Conservation (phyloP, 1,284 basidiomycete species). For the Flammula alnicola region DNA sequence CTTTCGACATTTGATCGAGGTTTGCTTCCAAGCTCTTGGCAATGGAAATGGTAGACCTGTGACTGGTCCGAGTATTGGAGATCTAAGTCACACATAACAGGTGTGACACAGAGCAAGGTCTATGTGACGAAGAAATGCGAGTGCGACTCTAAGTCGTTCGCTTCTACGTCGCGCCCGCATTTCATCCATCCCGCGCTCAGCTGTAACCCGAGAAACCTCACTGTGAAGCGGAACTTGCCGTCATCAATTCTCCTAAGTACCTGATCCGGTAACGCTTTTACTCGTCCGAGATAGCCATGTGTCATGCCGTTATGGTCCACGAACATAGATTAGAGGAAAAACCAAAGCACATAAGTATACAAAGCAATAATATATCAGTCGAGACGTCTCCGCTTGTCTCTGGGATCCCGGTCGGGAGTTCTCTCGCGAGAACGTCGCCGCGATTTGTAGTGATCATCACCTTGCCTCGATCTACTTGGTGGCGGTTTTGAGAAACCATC, state of each 20-base stretch:
- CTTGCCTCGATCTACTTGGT: constrained; percentile 26
- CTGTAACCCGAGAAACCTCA: no score
- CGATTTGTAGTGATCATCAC: constrained; percentile 19
- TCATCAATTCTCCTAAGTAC: background rate
- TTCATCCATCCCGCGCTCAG: no score
- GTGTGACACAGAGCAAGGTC: no score
- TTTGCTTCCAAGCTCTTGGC: background rate
- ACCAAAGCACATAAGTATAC: no score
- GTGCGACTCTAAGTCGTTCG: no score
- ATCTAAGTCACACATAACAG: no score
- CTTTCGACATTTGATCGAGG: background rate
- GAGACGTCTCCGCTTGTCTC: constrained; percentile 44
- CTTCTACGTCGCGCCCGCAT: no score
- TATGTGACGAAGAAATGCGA: no score
- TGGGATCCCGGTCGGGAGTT: constrained; percentile 34
- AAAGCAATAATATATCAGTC: no score
- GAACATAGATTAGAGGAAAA: background rate
- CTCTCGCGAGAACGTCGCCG: constrained; percentile 50
- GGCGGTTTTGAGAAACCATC: constrained; percentile 23
- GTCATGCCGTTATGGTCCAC: background rate
- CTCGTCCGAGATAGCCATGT: constrained; percentile 1
- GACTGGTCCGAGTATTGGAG: no score
- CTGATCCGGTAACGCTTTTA: constrained; percentile 5
- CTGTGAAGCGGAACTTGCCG: no score
- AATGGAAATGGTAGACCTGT: no score